phyloP scores from a whole-genome alignment of 169 alveolate species.

The Plasmodium cynomolgi region DNA sequence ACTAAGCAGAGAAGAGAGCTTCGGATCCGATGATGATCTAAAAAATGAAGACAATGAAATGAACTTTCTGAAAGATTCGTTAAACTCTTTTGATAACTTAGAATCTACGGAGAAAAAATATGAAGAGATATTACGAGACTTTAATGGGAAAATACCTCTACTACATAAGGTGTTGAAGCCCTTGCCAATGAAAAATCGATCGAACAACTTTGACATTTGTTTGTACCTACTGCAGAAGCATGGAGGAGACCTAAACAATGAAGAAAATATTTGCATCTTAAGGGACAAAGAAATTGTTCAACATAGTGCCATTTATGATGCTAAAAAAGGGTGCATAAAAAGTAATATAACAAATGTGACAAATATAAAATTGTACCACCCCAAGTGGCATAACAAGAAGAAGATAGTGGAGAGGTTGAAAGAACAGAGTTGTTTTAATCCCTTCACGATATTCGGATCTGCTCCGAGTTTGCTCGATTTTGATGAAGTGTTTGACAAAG shows the following conservation, averaged over 20 bases:
- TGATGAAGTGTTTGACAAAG: conserved; percentile 83
- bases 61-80: conserved; percentile 28
- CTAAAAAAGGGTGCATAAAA: conserved; percentile 64
- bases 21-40: conserved; percentile 45
- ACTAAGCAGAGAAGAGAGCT: conserved; percentile 56
- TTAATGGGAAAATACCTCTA: conserved; percentile 74
- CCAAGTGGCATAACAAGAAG: conserved; percentile 79
- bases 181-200: conserved; percentile 62
- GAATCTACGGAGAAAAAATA: conserved; percentile 74
- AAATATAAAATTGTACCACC: conserved; percentile 79
- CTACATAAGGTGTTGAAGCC: conserved; percentile 75
- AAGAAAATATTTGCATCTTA: conserved; percentile 77
- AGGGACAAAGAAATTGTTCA: conserved; percentile 77
- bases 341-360: conserved; percentile 75
- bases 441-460: conserved; percentile 89
- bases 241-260: conserved; percentile 77
- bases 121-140: conserved; percentile 70
- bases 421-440: conserved; percentile 86
- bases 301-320: conserved; percentile 76
- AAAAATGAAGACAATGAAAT: conserved; percentile 50
- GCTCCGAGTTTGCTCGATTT: conserved; percentile 84
- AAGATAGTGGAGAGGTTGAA: conserved; percentile 78
- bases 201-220: conserved; percentile 75
- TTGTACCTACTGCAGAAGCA: conserved; percentile 75
- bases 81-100: conserved; percentile 73